Evolutionary conservation across 768 basidiomycete genomes (phyloP).

Genomic region (Pulveroboletus sp.): DNA sequence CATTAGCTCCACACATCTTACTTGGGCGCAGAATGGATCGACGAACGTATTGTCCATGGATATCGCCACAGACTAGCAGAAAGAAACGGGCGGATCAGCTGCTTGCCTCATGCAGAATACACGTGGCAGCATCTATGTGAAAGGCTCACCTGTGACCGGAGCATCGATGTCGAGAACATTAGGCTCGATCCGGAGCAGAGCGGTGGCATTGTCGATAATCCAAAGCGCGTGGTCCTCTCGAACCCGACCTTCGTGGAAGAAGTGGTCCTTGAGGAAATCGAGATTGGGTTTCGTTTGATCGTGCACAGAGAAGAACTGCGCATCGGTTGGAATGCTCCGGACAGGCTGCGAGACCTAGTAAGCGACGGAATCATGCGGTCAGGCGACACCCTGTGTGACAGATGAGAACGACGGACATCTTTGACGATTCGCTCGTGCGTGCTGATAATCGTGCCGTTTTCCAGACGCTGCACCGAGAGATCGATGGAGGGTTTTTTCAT

Average conservation of each 20-base stretch:
- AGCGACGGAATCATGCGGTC: too few species aligned
- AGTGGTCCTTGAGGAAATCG: slow-evolving; percentile 97
- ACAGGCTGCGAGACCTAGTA: too few species aligned
- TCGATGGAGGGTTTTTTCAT: slow-evolving; percentile 53
- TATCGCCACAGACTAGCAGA: slow-evolving; percentile 85
- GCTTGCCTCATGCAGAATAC: too few species aligned
- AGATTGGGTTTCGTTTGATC: slow-evolving; percentile 92
- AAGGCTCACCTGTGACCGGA: slow-evolving; percentile 83
- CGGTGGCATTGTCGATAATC: slow-evolving; percentile 83
- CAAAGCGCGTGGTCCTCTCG: slow-evolving; percentile 94
- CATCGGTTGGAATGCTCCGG: slow-evolving; percentile 85
- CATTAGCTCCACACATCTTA: not conserved
- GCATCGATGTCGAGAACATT: slow-evolving; percentile 94
- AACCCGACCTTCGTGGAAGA: slow-evolving; percentile 91
- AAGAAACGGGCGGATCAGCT: not conserved
- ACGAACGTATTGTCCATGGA: slow-evolving; percentile 97
- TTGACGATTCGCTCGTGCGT: slow-evolving; percentile 96
- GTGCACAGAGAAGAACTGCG: slow-evolving; percentile 83
- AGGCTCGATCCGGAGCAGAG: slow-evolving; percentile 75
- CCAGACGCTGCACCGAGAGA: slow-evolving; percentile 81
- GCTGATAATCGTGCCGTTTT: slow-evolving; percentile 86
- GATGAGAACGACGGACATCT: slow-evolving; percentile 52
- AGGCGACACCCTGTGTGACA: slow-evolving; percentile 49
- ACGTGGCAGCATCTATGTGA: not conserved
- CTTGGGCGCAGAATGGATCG: not conserved